Evolutionary conservation across 352 stramenopile species (phyloP).

Genomic region (Pythium pyrilobum): DNA sequence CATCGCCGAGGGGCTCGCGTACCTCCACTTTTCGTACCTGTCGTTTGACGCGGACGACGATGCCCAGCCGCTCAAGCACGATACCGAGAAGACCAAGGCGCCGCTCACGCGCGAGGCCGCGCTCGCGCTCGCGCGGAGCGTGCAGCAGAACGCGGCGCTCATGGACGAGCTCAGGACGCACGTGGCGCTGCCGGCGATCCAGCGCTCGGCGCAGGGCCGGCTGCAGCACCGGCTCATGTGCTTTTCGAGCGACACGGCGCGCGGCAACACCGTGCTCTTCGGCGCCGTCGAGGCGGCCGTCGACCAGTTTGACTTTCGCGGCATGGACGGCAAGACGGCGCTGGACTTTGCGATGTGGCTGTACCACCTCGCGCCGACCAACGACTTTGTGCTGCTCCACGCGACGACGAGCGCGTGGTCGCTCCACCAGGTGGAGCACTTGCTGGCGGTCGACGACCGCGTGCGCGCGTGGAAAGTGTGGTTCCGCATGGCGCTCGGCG

Average conservation of each 20-base stretch:
- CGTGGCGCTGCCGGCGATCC: constrained; percentile 4
- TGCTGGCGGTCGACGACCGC: constrained; percentile 16
- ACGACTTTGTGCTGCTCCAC: constrained; percentile 34
- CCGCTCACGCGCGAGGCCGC: constrained; percentile 18
- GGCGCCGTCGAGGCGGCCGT: constrained; percentile 7
- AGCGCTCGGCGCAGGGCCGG: background rate
- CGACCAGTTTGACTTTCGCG: constrained; percentile 19
- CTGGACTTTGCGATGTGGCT: constrained; percentile 30
- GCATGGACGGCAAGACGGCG: constrained; percentile 19
- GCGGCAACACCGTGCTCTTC: constrained; percentile 15
- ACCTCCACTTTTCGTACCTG: constrained; percentile 32
- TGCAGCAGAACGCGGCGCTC: constrained; percentile 5
- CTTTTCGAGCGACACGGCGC: constrained; percentile 18
- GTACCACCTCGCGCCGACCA: constrained; percentile 23
- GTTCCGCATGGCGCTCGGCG: constrained; percentile 25
- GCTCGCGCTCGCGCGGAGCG: background rate
- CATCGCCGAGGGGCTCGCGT: constrained; percentile 28
- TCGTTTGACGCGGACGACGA: constrained; percentile 19
- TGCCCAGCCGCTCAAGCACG: background rate
- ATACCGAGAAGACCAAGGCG: background rate
- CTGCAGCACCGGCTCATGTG: constrained; percentile 21
- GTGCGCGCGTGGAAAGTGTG: constrained; percentile 30
- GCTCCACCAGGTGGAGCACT: constrained; percentile 30
- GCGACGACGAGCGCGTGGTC: constrained; percentile 30
- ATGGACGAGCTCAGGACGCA: constrained; percentile 2